Conservation (phyloP, 371 early-diverging fungal genomes). For the Saksenaea oblongispora region DNA sequence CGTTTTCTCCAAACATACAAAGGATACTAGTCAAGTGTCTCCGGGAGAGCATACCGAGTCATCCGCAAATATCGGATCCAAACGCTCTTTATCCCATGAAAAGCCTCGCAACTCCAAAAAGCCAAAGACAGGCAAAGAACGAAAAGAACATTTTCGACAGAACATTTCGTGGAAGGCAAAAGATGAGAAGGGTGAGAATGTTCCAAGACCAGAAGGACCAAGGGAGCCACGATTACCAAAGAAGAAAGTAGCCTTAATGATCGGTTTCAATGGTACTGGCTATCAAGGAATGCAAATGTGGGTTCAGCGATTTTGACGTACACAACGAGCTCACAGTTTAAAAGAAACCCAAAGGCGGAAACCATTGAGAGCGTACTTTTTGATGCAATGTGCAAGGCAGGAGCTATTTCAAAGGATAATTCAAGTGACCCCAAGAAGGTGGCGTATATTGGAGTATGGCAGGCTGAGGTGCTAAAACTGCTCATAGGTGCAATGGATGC, state of each 20-base stretch:
- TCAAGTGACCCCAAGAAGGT: conserved; percentile 79
- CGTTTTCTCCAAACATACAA: no score
- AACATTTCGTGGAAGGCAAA: conserved; percentile 17
- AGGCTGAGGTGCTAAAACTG: background rate
- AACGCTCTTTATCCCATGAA: background rate
- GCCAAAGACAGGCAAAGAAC: conserved; percentile 26
- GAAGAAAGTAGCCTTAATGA: conserved; percentile 82
- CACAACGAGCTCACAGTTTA: background rate
- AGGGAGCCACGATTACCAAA: conserved; percentile 72
- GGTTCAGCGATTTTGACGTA: conserved; percentile 10
- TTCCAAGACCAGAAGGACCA: conserved; percentile 1
- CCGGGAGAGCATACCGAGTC: no score
- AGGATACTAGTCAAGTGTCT: no score
- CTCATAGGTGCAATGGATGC: conserved; percentile 69
- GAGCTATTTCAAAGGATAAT: conserved; percentile 81
- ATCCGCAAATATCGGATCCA: background rate
- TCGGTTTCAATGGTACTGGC: conserved; percentile 95
- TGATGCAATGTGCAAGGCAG: conserved; percentile 71
- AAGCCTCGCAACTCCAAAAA: background rate
- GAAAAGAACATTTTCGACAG: conserved; percentile 23
- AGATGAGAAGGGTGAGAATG: background rate
- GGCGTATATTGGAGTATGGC: conserved; percentile 10
- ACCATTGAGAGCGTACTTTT: conserved; percentile 86
- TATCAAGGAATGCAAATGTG: conserved; percentile 97
- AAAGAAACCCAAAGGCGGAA: conserved; percentile 63